Evolutionary conservation across 768 basidiomycete species (phyloP), one percentile per base, ranked within the genome.

Genomic region (Trametes elegans): DNA sequence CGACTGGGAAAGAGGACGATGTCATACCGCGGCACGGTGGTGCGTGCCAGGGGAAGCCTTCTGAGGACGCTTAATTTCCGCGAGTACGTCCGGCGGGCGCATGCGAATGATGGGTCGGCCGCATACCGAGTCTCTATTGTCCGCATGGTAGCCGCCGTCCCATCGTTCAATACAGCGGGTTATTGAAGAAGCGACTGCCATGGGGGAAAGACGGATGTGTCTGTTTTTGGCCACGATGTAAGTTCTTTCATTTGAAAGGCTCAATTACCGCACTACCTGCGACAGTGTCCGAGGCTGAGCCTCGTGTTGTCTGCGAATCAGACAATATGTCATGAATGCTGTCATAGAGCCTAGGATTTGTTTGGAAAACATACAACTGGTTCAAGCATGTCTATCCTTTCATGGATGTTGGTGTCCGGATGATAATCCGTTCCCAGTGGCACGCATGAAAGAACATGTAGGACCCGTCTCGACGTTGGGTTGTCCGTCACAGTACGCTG

Each of bases 191-290:
- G n/a, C n/a, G n/a, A n/a, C n/a, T n/a, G n/a, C n/a, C n/a, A n/a
- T n/a, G n/a, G n/a, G n/a, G n/a, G n/a, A n/a, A n/a, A n/a, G n/a
- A n/a, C n/a, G n/a, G n/a, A n/a, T n/a, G n/a, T n/a, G n/a, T n/a
- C n/a, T n/a, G n/a, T n/a, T n/a, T n/a, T n/a, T n/a, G 40, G 44
- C 14, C n/a, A 16, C 19, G 16, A 4, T 35, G 34, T 23, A 28
- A n/a, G 14, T 14, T 48, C 32, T 13, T 13, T 19, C 36, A 35
- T 35, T 19, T 29, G 13, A 35, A 35, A 35, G n/a, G 34, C n/a
- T n/a, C 40, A 19, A 41, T 29, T 29, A 27, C 51, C 51, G 51
- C 51, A 23, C 27, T 44, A 53, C 28, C 51, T 36, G 51, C 51
- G 51, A 36, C 18, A 27, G 6, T 13, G 26, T 53, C 41, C 42